phyloP scores from a whole-genome alignment of 805 yeast genomes.

The Lipomyces spencermartinsiae region DNA sequence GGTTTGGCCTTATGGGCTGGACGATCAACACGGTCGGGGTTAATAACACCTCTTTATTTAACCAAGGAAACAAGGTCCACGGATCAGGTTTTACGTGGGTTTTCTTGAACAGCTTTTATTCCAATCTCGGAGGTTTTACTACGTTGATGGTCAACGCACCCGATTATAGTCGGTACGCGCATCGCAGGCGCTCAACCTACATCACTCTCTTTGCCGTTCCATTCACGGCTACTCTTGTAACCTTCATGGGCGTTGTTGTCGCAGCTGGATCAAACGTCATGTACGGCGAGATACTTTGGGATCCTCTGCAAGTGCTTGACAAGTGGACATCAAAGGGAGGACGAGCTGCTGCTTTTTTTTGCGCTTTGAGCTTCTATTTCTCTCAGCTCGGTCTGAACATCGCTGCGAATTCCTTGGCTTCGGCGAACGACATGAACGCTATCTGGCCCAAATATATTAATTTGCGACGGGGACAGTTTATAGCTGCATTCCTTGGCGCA shows the following conservation, averaged over 20 bases:
- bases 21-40: conserved; percentile 49
- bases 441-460: too few species aligned
- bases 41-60: conserved; percentile 21
- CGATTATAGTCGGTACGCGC: conserved; percentile 56
- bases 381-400: too few species aligned
- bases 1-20: conserved; percentile 84
- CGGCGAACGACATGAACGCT: too few species aligned
- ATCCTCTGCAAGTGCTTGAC: too few species aligned
- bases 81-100: conserved; percentile 82
- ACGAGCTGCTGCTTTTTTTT: too few species aligned
- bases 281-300: too few species aligned
- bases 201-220: conserved; percentile 30
- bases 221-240: conserved; percentile 22
- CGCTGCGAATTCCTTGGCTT: too few species aligned
- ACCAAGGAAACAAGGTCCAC: conserved; percentile 45
- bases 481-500: conserved; percentile 64
- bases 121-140: conserved; percentile 42
- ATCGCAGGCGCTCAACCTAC: conserved; percentile 43
- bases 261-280: too few species aligned
- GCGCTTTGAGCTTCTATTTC: too few species aligned
- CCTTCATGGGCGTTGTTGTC: conserved; percentile 35
- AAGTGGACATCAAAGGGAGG: too few species aligned
- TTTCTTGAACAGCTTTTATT: conserved; percentile 60
- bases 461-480: too few species aligned
- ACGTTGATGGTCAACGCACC: conserved; percentile 58